phyloP scores from a whole-genome alignment of 176 grass and related monocot species.

The Ensete glaucum region DNA sequence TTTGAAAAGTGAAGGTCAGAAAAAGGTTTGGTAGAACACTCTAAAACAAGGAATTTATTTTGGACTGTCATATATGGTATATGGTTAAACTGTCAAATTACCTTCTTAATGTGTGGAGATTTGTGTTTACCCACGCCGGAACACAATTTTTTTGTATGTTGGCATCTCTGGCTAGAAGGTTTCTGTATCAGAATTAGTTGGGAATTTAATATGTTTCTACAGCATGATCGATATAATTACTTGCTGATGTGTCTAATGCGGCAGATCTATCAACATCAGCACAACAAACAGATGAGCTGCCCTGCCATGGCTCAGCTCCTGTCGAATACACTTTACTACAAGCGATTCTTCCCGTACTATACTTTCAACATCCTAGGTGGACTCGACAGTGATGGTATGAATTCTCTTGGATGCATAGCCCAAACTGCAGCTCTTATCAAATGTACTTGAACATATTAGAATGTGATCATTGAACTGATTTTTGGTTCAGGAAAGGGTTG shows the following conservation, averaged over 20 bases:
- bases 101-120: too few species aligned
- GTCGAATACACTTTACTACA: slow-evolving; percentile 94
- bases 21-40: too few species aligned
- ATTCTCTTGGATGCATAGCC: background rate
- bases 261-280: slow-evolving; percentile 95
- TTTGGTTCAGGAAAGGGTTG: slow-evolving; percentile 72
- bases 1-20: too few species aligned
- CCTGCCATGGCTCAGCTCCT: slow-evolving; percentile 91
- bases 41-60: too few species aligned
- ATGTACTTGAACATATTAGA: background rate
- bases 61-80: too few species aligned
- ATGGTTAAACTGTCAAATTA: too few species aligned
- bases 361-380: slow-evolving; percentile 94
- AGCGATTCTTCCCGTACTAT: slow-evolving; percentile 95
- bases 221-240: background rate
- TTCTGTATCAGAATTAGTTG: too few species aligned
- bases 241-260: slow-evolving; percentile 10
- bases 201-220: too few species aligned
- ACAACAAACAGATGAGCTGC: slow-evolving; percentile 99
- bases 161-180: too few species aligned
- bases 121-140: too few species aligned
- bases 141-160: too few species aligned
- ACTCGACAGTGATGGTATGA: slow-evolving; percentile 76
- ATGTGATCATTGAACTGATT: background rate
- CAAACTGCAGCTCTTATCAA: background rate